A percentile compares a stretch with the other conserved stretches of the same genome.
phyloP scores from a whole-genome alignment of 2,329 filamentous ascomycete species.

The Fusarium verticillioides region DNA sequence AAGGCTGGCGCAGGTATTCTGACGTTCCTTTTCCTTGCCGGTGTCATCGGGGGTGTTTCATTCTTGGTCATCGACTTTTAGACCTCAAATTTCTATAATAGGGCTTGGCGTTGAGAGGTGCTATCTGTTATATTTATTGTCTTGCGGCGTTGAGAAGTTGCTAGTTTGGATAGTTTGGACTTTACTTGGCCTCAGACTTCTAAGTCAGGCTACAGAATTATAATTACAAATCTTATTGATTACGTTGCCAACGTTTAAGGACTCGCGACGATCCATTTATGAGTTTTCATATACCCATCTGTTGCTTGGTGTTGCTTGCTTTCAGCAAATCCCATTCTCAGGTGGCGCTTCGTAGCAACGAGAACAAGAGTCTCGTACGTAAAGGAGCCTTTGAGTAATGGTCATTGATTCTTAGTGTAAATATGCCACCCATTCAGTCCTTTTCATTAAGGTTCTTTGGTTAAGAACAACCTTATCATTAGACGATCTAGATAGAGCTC shows the following conservation, averaged over 20 bases:
- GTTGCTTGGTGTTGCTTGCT: background rate
- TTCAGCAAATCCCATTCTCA: background rate
- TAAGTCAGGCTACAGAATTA: background rate
- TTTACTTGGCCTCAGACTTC: background rate
- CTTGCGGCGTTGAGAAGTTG: constrained; percentile 10
- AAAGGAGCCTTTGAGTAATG: background rate
- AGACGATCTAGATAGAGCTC: background rate
- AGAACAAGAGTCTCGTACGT: background rate
- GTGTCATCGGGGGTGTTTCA: constrained; percentile 60
- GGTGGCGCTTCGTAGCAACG: background rate
- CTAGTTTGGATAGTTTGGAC: constrained; percentile 6
- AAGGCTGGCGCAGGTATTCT: constrained; percentile 66
- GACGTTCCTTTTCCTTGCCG: constrained; percentile 61
- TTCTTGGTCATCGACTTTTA: constrained; percentile 44
- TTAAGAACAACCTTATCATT: background rate
- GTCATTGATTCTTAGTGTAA: background rate
- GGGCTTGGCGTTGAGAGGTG: constrained; percentile 1
- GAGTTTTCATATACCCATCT: background rate
- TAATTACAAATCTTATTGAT: background rate
- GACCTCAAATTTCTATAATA: background rate
- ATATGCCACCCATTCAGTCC: background rate
- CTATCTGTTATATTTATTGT: background rate
- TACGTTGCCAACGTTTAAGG: background rate
- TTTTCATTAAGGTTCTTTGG: background rate
- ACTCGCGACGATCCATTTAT: no score